Conservation (phyloP, 257 asterid species). For the Gentiana dahurica region DNA sequence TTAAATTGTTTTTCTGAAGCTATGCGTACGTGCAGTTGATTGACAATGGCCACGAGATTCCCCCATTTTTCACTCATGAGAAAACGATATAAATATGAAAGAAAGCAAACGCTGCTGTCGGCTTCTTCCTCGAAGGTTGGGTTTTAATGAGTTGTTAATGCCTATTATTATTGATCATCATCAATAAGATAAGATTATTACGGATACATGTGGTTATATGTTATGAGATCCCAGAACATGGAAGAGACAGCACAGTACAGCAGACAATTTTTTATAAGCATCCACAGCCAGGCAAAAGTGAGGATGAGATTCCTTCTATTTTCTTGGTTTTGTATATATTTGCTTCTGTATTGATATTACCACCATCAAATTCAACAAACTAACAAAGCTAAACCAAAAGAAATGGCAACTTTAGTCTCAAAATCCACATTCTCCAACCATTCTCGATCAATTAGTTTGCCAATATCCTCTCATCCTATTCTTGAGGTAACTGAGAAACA, state of each 20-base stretch:
- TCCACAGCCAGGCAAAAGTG: not conserved
- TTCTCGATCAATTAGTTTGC: constrained; percentile 31
- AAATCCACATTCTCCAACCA: constrained; percentile 11
- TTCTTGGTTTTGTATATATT: not conserved
- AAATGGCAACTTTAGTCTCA: constrained; percentile 12
- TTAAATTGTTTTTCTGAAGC: no score
- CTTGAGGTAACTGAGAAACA: constrained; percentile 11
- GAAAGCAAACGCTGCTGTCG: no score
- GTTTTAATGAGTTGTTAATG: no score
- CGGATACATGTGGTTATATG: not conserved
- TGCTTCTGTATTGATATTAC: no score
- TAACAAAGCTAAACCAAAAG: not conserved
- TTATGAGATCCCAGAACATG: not conserved
- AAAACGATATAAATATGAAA: no score
- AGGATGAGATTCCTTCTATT: constrained; percentile 3
- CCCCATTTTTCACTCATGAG: no score
- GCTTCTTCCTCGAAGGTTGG: no score
- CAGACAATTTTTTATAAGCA: not conserved
- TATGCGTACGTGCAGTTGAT: no score
- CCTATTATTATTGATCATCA: no score
- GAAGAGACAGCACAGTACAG: not conserved
- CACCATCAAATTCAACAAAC: no score
- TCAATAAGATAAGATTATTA: no score
- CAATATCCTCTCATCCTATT: constrained; percentile 27
- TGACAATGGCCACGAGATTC: no score